Conservation (phyloP, 495 filamentous ascomycete genomes). For the Penicillium canescens region DNA sequence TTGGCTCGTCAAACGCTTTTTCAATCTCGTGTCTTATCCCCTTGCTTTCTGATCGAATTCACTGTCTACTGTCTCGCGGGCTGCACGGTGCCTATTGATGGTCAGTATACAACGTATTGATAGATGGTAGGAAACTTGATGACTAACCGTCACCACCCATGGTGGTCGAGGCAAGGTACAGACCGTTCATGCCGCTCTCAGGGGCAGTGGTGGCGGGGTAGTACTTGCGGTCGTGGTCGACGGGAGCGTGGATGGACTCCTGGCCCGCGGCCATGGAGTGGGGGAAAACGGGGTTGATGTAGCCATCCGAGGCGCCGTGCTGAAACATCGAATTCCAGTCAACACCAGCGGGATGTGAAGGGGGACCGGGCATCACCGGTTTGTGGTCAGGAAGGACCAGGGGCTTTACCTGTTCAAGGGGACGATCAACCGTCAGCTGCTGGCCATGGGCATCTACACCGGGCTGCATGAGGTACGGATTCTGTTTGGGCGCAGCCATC, state of each 20-base stretch:
- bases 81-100: slow-evolving; percentile 42
- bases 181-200: slow-evolving; percentile 46
- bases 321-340: slow-evolving; percentile 77
- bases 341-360: slow-evolving; percentile 45
- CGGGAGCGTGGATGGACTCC: slow-evolving; percentile 47
- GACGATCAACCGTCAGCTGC: slow-evolving; percentile 51
- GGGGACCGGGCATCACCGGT: slow-evolving; percentile 45
- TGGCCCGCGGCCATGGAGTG: slow-evolving; percentile 49
- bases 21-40: slow-evolving; percentile 6
- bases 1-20: slow-evolving; percentile 10
- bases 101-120: neutral
- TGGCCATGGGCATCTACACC: slow-evolving; percentile 43
- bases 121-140: neutral
- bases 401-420: slow-evolving; percentile 52
- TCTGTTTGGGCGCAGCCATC: slow-evolving; percentile 50
- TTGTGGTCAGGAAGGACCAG: slow-evolving; percentile 44
- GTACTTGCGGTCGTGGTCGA: slow-evolving; percentile 47
- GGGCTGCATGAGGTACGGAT: slow-evolving; percentile 49
- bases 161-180: slow-evolving; percentile 49
- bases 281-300: slow-evolving; percentile 61
- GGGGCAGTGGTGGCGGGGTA: slow-evolving; percentile 46
- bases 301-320: slow-evolving; percentile 61
- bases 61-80: slow-evolving; percentile 43
- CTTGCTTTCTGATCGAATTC: slow-evolving; percentile 15
- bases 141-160: slow-evolving; percentile 48